A percentile compares a stretch with the other conserved stretches of the same genome.
phyloP scores from a whole-genome alignment of 768 basidiomycete genomes.

The Mycena olivaceomarginata region DNA sequence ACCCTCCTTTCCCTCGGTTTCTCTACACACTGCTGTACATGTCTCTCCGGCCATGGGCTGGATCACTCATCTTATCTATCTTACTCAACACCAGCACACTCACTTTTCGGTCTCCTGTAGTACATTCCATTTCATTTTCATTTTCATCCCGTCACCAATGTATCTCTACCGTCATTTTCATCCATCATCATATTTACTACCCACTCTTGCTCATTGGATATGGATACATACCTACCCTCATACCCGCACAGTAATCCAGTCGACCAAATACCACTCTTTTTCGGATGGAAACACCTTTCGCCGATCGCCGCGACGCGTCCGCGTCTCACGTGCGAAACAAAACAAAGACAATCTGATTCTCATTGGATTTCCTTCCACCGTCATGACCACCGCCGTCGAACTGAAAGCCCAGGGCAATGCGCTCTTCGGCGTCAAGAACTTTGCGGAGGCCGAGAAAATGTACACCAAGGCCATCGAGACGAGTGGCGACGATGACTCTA shows the following conservation, averaged over 20 bases:
- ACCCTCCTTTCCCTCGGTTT: background rate
- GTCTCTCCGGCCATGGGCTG: background rate
- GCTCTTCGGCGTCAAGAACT: slow-evolving; percentile 34
- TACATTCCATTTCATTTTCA: background rate
- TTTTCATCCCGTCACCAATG: background rate
- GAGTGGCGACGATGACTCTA: slow-evolving; percentile 15
- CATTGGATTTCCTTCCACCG: background rate
- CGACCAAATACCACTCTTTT: background rate
- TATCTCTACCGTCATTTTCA: slow-evolving; percentile 16
- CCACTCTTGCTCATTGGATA: background rate
- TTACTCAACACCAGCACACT: background rate
- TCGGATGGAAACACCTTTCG: too few relatives aligned
- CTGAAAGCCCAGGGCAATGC: slow-evolving; percentile 41
- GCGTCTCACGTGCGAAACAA: background rate
- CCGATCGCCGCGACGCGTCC: too few relatives aligned
- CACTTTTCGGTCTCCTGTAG: background rate
- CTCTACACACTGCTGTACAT: too few relatives aligned
- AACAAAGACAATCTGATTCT: background rate
- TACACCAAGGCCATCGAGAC: slow-evolving; percentile 41
- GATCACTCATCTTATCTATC: background rate
- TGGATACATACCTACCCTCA: background rate
- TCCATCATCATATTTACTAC: background rate
- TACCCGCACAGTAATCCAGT: too few relatives aligned
- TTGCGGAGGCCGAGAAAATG: slow-evolving; percentile 22
- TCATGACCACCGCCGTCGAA: slow-evolving; percentile 9